Evolutionary conservation across 1,284 basidiomycete genomes (phyloP).

Genomic region (Cerrena zonata): DNA sequence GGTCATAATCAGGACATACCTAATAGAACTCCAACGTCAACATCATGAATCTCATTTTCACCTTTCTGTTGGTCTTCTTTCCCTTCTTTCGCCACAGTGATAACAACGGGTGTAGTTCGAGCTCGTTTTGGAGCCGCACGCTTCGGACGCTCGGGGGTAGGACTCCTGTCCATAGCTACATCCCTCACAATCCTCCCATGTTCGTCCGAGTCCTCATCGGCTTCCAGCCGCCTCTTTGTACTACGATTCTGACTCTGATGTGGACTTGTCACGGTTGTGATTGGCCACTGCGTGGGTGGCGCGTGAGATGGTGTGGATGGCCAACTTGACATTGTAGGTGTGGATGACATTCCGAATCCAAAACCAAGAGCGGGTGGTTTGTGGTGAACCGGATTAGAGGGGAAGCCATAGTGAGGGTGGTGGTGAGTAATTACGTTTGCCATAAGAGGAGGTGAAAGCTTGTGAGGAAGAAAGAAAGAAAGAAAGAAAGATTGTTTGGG

Average conservation of each 20-base stretch:
- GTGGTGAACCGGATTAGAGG: conserved; percentile 54
- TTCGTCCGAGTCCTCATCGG: conserved; percentile 47
- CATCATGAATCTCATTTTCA: conserved; percentile 43
- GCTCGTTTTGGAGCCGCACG: conserved; percentile 62
- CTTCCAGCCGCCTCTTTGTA: conserved; percentile 60
- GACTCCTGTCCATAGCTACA: conserved; percentile 74
- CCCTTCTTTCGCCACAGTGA: conserved; percentile 18
- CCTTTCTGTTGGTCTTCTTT: conserved; percentile 42
- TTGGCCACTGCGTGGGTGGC: conserved; percentile 19
- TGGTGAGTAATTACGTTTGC: conserved; percentile 55
- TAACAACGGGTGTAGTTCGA: conserved; percentile 37
- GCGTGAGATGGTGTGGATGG: conserved; percentile 23
- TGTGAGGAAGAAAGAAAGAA: conserved; percentile 19
- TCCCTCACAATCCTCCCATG: conserved; percentile 38
- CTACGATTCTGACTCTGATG: conserved; percentile 36
- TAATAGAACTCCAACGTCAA: conserved; percentile 74
- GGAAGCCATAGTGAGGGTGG: conserved; percentile 55
- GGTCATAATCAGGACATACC: conserved; percentile 41
- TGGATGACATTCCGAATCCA: conserved; percentile 56
- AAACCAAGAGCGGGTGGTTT: conserved; percentile 63
- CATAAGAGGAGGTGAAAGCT: conserved; percentile 38
- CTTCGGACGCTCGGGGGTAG: conserved; percentile 70
- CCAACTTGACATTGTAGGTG: conserved; percentile 35
- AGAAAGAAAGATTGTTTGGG: conserved; percentile 21
- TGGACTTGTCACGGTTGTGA: conserved; percentile 12